Evolutionary conservation across 106 monocot species (phyloP), one percentile per base, ranked within the genome.

Genomic region (Dendrobium catenatum): DNA sequence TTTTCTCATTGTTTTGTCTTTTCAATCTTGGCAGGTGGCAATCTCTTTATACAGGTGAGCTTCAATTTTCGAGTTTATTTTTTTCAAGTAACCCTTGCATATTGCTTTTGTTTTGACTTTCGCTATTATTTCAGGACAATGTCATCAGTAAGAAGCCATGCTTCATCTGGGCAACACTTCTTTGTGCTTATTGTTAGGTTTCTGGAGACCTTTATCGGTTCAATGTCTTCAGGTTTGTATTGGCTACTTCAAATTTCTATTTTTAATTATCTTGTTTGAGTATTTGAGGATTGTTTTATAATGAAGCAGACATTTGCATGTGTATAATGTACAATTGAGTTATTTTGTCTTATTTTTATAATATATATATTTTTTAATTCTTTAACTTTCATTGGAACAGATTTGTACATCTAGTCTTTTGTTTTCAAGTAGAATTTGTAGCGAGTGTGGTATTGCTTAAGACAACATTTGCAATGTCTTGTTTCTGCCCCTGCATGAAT

Each of bases 191-290:
- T 99, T 79, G 18, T 95, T 61, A 87, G 85, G 22, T 99, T 99
- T 86, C 89, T 99, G 46, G 98, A 99, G 89, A 95, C 93, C 76
- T 99, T 99, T 93, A 85, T 99, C 85, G 98, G 98, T 37, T 99
- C 98, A 51, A 17, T 95, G 86, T 93, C 91, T 51, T 84, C 98
- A 95, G 98, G 98, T 99, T 64, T 83, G 70, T 68, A 68, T 15
- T 31, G 13, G 31, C 20, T 61, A 9, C 3, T 68, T 26, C 33
- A 6, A 31, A 10, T 29, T 11, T 66, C 10, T 68, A 70, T 64
- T 64, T 26, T 64, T n/a, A 58, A 70, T 70, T 31, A 37, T 37
- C 6, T 70, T 15, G 1, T 70, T 29, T 70, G 13, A 70, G 33
- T 70, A 26, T 26, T 70, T 70, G 33, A 70, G 27, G 27, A 70